A percentile compares a stretch with the other conserved stretches of the same genome.
phyloP scores from a whole-genome alignment of 2,329 filamentous ascomycete genomes.

The Exophiala spinifera region DNA sequence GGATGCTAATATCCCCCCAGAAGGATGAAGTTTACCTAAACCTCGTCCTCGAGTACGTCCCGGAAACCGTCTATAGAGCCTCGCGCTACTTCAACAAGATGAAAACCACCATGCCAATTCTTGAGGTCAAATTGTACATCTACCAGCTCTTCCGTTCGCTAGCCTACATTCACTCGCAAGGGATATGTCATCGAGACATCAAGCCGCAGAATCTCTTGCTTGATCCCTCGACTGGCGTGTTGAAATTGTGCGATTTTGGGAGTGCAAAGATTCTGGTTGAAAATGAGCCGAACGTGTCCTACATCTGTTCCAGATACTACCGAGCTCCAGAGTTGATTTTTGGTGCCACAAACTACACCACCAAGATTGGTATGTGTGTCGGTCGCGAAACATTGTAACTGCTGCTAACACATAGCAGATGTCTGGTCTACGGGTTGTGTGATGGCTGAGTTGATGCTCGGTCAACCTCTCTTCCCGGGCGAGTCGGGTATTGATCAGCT shows the following conservation, averaged over 20 bases:
- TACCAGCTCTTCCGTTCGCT: constrained; percentile 98
- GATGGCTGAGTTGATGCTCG: constrained; percentile 98
- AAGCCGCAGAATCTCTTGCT: constrained; percentile 97
- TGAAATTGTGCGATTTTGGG: constrained; percentile 98
- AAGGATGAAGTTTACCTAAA: constrained; percentile 99
- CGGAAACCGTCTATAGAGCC: constrained; percentile 95
- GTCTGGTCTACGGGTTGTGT: constrained; percentile 99
- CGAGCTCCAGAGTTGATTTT: constrained; percentile 97
- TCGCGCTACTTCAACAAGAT: constrained; percentile 99
- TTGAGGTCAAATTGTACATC: constrained; percentile 99
- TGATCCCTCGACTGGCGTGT: constrained; percentile 82
- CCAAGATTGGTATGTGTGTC: constrained; percentile 82
- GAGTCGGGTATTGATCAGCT: constrained; percentile 98
- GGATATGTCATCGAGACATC: constrained; percentile 98
- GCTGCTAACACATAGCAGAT: constrained; percentile 54
- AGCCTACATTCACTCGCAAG: constrained; percentile 98
- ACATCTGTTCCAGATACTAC: constrained; percentile 99
- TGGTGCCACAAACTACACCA: constrained; percentile 98
- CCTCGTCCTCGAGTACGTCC: constrained; percentile 94
- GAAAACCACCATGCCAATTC: constrained; percentile 98
- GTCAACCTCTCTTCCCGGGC: constrained; percentile 94
- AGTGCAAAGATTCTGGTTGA: constrained; percentile 98
- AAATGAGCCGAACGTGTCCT: constrained; percentile 98
- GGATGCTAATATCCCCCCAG: constrained; percentile 42
- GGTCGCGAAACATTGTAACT: background rate